These are phyloP conservation scores for Taphrina pruni DNA, from an alignment of 1,139 yeast genomes.

Conservation along the genomic window DNA sequence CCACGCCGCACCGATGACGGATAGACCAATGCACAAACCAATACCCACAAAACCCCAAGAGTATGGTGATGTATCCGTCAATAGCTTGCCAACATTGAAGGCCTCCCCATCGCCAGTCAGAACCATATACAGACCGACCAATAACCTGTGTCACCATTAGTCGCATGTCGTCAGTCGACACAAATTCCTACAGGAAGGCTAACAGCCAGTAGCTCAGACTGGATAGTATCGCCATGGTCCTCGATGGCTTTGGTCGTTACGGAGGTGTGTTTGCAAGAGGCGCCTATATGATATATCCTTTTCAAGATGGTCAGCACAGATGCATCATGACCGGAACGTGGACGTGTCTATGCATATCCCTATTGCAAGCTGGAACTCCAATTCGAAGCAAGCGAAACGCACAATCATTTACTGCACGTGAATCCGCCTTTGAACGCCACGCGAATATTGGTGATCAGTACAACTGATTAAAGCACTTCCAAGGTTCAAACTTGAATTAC, in stretches of 20 bases:
- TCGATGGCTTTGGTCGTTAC: neutral
- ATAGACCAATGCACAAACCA: conserved; percentile 88
- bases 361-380: neutral
- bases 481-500: too few relatives aligned
- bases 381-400: neutral
- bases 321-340: neutral
- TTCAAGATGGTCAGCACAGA: too few relatives aligned
- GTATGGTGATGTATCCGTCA: conserved; percentile 87
- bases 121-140: conserved; percentile 38
- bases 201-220: conserved; percentile 38
- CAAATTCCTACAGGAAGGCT: conserved; percentile 28
- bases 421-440: neutral
- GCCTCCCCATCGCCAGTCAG: conserved; percentile 39
- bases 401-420: conserved; percentile 1
- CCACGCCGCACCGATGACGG: conserved; percentile 89
- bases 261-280: too few relatives aligned
- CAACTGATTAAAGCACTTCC: neutral
- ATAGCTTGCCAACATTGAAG: conserved; percentile 66
- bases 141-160: conserved; percentile 11
- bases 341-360: neutral
- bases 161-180: neutral
- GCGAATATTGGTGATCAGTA: neutral
- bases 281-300: too few relatives aligned
- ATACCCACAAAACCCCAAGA: conserved; percentile 97
- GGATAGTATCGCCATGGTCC: conserved; percentile 24